A percentile compares a stretch with the other conserved stretches of the same genome.
phyloP scores from a whole-genome alignment of 2,329 filamentous ascomycete species.

The Fusarium praegraminearum region DNA sequence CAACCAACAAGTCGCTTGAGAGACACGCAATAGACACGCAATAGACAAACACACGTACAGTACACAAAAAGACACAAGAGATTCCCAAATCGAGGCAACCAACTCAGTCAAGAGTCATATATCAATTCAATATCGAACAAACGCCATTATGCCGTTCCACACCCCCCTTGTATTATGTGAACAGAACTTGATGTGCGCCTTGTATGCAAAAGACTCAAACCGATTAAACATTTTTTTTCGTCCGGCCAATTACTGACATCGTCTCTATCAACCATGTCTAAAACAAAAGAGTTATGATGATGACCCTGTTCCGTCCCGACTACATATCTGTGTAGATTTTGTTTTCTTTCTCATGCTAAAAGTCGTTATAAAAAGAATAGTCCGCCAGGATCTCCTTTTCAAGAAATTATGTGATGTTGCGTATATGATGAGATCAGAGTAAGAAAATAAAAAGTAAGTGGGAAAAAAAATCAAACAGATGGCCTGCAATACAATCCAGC shows the following conservation, averaged over 20 bases:
- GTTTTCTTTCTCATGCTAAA: conserved; percentile 44
- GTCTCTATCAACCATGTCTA: conserved; percentile 45
- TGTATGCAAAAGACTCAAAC: conserved; percentile 32
- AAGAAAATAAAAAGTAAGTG: conserved; percentile 6
- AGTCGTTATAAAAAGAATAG: conserved; percentile 43
- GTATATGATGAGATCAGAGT: conserved; percentile 20
- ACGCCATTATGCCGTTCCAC: conserved; percentile 21
- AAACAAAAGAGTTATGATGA: conserved; percentile 19
- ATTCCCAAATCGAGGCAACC: background rate
- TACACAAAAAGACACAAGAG: background rate
- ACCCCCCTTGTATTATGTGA: background rate
- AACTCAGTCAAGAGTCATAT: background rate
- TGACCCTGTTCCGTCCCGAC: conserved; percentile 31
- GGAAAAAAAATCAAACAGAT: conserved; percentile 4
- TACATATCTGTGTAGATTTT: conserved; percentile 46
- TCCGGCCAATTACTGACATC: conserved; percentile 44
- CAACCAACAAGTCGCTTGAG: background rate
- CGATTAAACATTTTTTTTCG: conserved; percentile 40
- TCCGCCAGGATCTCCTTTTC: conserved; percentile 32
- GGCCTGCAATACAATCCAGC: conserved; percentile 20
- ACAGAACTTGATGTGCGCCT: conserved; percentile 17
- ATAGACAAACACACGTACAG: background rate
- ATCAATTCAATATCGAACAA: conserved; percentile 6
- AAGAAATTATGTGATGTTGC: conserved; percentile 30
- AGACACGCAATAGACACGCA: background rate